These are phyloP conservation scores for Penicillium sp. DNA, from an alignment of 2,329 filamentous ascomycete species.

Conservation along the genomic window DNA sequence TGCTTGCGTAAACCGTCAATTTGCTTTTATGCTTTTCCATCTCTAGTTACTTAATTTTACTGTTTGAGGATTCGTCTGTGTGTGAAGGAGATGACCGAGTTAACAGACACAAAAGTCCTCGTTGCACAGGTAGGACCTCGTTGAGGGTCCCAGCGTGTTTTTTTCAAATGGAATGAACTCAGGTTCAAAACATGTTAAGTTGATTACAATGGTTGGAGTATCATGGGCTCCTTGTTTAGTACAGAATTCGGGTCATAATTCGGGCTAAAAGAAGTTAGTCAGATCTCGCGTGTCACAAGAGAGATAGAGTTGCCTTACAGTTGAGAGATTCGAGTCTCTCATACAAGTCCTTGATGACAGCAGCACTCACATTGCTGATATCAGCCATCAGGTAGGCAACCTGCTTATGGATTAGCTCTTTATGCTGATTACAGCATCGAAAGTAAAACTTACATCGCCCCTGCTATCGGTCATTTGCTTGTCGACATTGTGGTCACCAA, in stretches of 20 bases:
- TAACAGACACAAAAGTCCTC: not conserved
- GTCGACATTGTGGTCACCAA: constrained; percentile 95
- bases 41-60: not conserved
- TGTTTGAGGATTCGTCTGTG: not conserved
- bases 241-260: constrained; percentile 48
- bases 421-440: not conserved
- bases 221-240: constrained; percentile 29
- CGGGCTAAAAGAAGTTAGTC: constrained; percentile 32
- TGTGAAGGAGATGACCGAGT: not conserved
- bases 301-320: constrained; percentile 59
- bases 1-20: not conserved
- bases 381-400: constrained; percentile 97
- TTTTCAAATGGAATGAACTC: constrained; percentile 1
- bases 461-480: constrained; percentile 97
- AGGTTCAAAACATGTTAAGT: constrained; percentile 16
- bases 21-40: not conserved
- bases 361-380: constrained; percentile 79
- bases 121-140: constrained; percentile 11
- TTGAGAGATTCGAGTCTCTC: constrained; percentile 77
- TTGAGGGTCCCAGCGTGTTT: constrained; percentile 17
- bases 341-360: constrained; percentile 82
- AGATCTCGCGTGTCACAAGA: constrained; percentile 10
- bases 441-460: constrained; percentile 66
- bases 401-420: constrained; percentile 37
- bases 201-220: constrained; percentile 17